A percentile compares a stretch with the other conserved stretches of the same genome.
These are phyloP conservation scores for Leccinum pellstonianum DNA, from an alignment of 768 basidiomycete species.

Conservation along the genomic window DNA sequence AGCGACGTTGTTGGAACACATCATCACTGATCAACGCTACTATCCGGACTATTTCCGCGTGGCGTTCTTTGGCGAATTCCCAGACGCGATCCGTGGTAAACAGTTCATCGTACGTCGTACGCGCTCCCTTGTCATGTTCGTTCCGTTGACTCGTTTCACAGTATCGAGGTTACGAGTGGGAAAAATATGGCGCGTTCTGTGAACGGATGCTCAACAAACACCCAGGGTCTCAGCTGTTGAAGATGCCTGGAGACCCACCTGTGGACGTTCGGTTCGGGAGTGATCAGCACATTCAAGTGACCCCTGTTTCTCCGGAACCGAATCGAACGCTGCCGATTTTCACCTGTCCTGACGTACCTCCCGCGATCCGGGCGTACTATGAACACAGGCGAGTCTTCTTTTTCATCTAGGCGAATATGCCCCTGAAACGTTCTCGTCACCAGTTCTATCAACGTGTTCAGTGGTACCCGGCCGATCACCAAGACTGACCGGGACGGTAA, in stretches of 20 bases:
- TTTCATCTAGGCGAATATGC: background rate
- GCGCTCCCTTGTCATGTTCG: background rate
- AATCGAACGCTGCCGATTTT: conserved; percentile 77
- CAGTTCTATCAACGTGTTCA: conserved; percentile 84
- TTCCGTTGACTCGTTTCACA: conserved; percentile 26
- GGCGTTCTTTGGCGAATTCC: conserved; percentile 91
- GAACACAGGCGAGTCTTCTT: conserved; percentile 65
- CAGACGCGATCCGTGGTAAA: conserved; percentile 79
- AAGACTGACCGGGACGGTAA: conserved; percentile 61
- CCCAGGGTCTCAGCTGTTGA: conserved; percentile 78
- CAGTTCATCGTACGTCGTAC: conserved; percentile 75
- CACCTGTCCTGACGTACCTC: conserved; percentile 78
- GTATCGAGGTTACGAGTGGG: conserved; percentile 96
- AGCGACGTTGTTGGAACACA: conserved; percentile 84
- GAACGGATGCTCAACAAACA: conserved; percentile 92
- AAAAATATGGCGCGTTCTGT: conserved; percentile 86
- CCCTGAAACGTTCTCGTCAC: conserved; percentile 2
- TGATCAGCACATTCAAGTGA: conserved; percentile 88
- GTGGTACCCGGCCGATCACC: conserved; percentile 65
- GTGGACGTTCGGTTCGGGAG: conserved; percentile 77
- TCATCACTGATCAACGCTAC: conserved; percentile 77
- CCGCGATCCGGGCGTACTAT: conserved; percentile 80
- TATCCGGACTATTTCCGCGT: conserved; percentile 94
- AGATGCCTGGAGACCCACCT: conserved; percentile 69
- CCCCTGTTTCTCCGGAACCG: conserved; percentile 81